A percentile compares a stretch with the other conserved stretches of the same genome.
Evolutionary conservation across 2,329 filamentous ascomycete species (phyloP).

Genomic region (Fusarium falciforme): DNA sequence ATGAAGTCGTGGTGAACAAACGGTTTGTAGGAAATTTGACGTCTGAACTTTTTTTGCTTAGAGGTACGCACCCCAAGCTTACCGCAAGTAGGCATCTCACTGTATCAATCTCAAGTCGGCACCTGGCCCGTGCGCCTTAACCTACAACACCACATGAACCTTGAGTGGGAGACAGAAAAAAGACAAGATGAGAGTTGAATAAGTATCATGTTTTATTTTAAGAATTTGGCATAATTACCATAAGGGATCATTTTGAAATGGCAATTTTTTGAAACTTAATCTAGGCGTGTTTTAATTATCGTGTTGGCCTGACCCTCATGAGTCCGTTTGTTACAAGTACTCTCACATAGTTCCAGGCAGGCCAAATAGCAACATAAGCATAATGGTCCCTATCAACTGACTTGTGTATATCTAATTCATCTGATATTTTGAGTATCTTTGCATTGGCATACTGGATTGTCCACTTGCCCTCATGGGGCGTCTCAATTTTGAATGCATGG

Average conservation of each 20-base stretch:
- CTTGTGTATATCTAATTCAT: background rate
- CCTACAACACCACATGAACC: background rate
- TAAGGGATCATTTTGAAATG: background rate
- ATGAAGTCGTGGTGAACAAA: constrained; percentile 12
- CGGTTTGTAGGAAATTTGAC: background rate
- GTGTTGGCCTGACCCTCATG: background rate
- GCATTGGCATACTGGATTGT: background rate
- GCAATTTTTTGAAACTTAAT: fast-evolving
- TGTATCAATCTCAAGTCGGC: background rate
- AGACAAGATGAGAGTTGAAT: background rate
- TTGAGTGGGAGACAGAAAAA: background rate
- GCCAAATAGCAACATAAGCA: background rate
- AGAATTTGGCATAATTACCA: background rate
- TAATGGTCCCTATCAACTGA: background rate
- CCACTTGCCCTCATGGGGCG: background rate
- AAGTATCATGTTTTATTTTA: background rate
- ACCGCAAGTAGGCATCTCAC: background rate
- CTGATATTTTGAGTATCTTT: fast-evolving
- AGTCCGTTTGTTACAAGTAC: background rate
- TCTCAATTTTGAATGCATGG: background rate
- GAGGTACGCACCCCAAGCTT: background rate
- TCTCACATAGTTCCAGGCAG: too few species aligned
- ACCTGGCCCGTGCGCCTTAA: background rate
- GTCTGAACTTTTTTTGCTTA: background rate
- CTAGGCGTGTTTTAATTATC: background rate